These are phyloP conservation scores for Elsinoe batatas DNA, from an alignment of 2,329 filamentous ascomycete genomes.

Conservation along the genomic window DNA sequence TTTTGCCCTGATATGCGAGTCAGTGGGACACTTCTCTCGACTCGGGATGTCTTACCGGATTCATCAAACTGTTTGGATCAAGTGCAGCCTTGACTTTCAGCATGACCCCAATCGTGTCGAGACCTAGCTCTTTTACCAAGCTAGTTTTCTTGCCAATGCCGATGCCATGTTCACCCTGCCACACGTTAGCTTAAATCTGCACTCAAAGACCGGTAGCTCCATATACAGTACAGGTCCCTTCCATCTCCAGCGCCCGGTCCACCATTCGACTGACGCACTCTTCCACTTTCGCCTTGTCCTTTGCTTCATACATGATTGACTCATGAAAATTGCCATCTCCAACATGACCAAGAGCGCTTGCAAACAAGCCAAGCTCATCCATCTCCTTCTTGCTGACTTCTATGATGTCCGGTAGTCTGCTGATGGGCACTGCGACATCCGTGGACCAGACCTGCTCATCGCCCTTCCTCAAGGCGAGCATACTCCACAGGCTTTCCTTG, in stretches of 20 bases:
- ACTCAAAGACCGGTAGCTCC: background rate
- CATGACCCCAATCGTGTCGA: conserved; percentile 76
- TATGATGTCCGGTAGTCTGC: conserved; percentile 52
- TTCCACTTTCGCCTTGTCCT: conserved; percentile 66
- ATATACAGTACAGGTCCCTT: conserved; percentile 65
- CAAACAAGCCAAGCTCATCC: conserved; percentile 75
- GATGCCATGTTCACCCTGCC: conserved; percentile 65
- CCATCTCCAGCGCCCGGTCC: conserved; percentile 81
- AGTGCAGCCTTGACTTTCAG: conserved; percentile 70
- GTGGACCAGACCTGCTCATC: conserved; percentile 52
- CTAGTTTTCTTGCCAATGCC: conserved; percentile 80
- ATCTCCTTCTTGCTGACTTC: conserved; percentile 84
- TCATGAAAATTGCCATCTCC: conserved; percentile 94
- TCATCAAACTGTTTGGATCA: conserved; percentile 82
- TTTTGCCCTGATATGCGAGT: background rate
- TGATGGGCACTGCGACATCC: conserved; percentile 53
- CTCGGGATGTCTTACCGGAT: conserved; percentile 45
- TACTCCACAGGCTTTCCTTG: conserved; percentile 52
- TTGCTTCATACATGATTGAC: conserved; percentile 76
- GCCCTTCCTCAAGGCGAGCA: conserved; percentile 46
- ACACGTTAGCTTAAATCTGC: conserved; percentile 16
- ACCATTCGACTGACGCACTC: conserved; percentile 84
- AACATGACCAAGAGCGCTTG: conserved; percentile 79
- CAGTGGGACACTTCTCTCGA: background rate
- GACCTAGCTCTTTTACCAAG: conserved; percentile 67